Percentiles rank a stretch among this genome's conserved stretches.
Conservation (phyloP, 768 basidiomycete species). For the Panaeolus papilionaceus region DNA sequence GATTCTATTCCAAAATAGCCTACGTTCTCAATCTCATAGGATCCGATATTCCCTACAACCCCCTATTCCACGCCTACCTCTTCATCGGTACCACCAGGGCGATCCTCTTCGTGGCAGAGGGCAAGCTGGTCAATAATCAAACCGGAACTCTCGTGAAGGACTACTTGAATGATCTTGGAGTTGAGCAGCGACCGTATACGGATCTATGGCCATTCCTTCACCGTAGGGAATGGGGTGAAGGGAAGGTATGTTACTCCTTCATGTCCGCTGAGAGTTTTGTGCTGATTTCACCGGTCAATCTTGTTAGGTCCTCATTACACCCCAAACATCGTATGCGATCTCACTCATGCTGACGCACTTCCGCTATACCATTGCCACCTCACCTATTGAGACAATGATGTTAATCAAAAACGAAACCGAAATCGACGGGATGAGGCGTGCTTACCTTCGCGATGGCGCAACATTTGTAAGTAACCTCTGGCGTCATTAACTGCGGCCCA, state of each 20-base stretch:
- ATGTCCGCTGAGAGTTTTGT: not conserved
- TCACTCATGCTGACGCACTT: conserved; percentile 85
- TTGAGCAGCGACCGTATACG: conserved; percentile 72
- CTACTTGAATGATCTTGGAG: conserved; percentile 62
- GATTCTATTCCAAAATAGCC: conserved; percentile 48
- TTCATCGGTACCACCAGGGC: conserved; percentile 68
- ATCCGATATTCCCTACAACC: conserved; percentile 89
- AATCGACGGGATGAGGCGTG: conserved; percentile 79
- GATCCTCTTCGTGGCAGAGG: conserved; percentile 77
- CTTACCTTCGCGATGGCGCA: conserved; percentile 90
- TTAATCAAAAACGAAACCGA: conserved; percentile 90
- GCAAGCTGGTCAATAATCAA: conserved; percentile 55
- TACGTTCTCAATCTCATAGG: conserved; percentile 91
- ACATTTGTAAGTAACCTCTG: conserved; percentile 66
- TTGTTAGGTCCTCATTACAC: conserved; percentile 65
- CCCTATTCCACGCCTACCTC: conserved; percentile 89
- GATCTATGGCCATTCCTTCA: conserved; percentile 83
- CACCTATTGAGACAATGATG: conserved; percentile 78
- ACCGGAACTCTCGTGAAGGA: conserved; percentile 48
- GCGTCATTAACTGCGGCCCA: conserved; percentile 18
- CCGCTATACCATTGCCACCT: conserved; percentile 76
- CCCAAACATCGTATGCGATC: conserved; percentile 82
- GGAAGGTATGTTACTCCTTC: conserved; percentile 56
- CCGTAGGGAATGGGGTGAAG: conserved; percentile 76
- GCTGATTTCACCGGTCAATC: not conserved